Evolutionary conservation across 2,329 filamentous ascomycete species (phyloP).

Genomic region (Trichoderma gracile): DNA sequence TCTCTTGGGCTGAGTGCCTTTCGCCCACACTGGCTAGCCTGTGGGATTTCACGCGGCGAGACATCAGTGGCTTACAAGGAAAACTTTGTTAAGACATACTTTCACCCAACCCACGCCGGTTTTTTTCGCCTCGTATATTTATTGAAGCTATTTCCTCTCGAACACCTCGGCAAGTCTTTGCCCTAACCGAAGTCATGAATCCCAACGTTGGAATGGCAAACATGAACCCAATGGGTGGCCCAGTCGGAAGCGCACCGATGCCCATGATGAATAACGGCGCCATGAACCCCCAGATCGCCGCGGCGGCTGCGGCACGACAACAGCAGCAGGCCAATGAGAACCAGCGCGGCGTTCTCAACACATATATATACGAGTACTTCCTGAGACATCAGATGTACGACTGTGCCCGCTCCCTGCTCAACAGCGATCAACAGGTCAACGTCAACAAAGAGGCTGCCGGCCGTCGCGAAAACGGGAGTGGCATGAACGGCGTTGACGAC

Average conservation of each 20-base stretch:
- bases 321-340: conserved; percentile 48
- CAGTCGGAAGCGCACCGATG: conserved; percentile 61
- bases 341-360: conserved; percentile 67
- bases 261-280: conserved; percentile 67
- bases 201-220: conserved; percentile 64
- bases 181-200: conserved; percentile 52
- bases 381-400: conserved; percentile 82
- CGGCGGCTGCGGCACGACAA: conserved; percentile 39
- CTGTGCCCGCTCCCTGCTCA: conserved; percentile 73
- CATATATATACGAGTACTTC: conserved; percentile 91
- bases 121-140: no score
- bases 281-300: conserved; percentile 39
- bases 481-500: conserved; percentile 70
- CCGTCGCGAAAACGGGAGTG: conserved; percentile 66
- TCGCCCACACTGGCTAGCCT: conserved; percentile 39
- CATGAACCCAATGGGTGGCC: conserved; percentile 69
- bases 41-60: conserved; percentile 39
- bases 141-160: no score
- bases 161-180: no score
- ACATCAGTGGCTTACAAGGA: conserved; percentile 38
- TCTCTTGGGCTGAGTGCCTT: conserved; percentile 31
- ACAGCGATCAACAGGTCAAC: conserved; percentile 66
- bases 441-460: conserved; percentile 69
- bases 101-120: conserved; percentile 23
- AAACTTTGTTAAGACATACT: conserved; percentile 22